Conservation (phyloP, 176 grass and related monocot genomes). For the Cymbopogon citratus region DNA sequence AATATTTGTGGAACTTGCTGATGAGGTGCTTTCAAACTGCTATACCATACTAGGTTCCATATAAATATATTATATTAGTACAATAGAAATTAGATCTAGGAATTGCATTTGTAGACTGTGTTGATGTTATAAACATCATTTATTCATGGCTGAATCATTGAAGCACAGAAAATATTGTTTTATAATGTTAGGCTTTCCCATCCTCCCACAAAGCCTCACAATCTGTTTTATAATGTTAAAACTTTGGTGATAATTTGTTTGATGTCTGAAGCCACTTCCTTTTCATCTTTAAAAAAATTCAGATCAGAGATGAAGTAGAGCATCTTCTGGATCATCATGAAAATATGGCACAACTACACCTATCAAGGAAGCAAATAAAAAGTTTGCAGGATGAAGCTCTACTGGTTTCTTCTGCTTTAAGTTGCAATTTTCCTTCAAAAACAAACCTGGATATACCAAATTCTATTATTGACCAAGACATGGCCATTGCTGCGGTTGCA, state of each 20-base stretch:
- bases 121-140: neutral
- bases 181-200: neutral
- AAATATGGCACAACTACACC: conserved; percentile 49
- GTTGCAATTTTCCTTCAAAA: conserved; percentile 30
- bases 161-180: too few relatives aligned
- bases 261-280: neutral
- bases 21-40: neutral
- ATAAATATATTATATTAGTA: neutral
- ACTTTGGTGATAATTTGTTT: neutral
- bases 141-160: neutral
- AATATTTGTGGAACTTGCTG: neutral
- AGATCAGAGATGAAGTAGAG: conserved; percentile 74
- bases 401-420: conserved; percentile 24
- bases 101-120: neutral
- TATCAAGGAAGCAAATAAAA: conserved; percentile 62
- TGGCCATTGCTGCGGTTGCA: conserved; percentile 21
- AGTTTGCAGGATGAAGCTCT: conserved; percentile 46
- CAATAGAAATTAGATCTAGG: neutral
- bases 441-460: conserved; percentile 29
- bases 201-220: neutral
- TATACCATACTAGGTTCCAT: neutral
- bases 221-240: neutral
- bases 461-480: conserved; percentile 28
- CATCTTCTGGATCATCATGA: conserved; percentile 70
- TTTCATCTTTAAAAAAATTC: neutral